Evolutionary conservation across 202 grass and related monocot genomes (phyloP).

Genomic region (Panicum virgatum): DNA sequence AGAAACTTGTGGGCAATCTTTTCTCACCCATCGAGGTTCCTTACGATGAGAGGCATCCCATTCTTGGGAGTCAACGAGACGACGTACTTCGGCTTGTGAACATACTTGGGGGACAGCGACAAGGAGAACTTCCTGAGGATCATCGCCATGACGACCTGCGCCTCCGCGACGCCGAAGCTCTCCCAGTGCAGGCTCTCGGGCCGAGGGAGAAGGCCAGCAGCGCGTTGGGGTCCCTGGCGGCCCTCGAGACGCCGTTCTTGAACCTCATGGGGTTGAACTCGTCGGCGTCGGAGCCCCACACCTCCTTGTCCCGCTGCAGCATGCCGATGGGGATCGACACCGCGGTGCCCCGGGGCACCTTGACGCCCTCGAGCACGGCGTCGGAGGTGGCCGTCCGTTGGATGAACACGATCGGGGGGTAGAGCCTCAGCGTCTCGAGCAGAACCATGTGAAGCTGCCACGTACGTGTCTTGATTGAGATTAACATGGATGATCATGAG

Average conservation of each 20-base stretch:
- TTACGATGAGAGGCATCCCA: slow-evolving; percentile 40
- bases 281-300: slow-evolving; percentile 36
- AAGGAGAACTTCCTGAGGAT: slow-evolving; percentile 45
- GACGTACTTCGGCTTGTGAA: slow-evolving; percentile 30
- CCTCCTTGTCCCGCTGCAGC: slow-evolving; percentile 34
- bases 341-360: background rate
- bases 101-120: slow-evolving; percentile 28
- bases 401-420: slow-evolving; percentile 20
- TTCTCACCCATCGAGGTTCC: background rate
- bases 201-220: slow-evolving; percentile 31
- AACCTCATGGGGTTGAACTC: slow-evolving; percentile 46
- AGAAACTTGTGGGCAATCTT: background rate
- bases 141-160: slow-evolving; percentile 34
- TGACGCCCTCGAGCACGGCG: background rate
- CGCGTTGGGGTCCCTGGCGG: slow-evolving; percentile 27
- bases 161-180: slow-evolving; percentile 38
- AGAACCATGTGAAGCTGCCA: slow-evolving; percentile 37
- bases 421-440: slow-evolving; percentile 24
- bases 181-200: slow-evolving; percentile 35
- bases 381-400: background rate
- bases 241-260: slow-evolving; percentile 4
- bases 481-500: too few species aligned
- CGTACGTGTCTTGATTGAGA: too few species aligned
- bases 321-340: slow-evolving; percentile 25
- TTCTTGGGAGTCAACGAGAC: slow-evolving; percentile 34